These are phyloP conservation scores for Laburnicola sp. DNA, from an alignment of 2,329 filamentous ascomycete genomes.

Conservation along the genomic window DNA sequence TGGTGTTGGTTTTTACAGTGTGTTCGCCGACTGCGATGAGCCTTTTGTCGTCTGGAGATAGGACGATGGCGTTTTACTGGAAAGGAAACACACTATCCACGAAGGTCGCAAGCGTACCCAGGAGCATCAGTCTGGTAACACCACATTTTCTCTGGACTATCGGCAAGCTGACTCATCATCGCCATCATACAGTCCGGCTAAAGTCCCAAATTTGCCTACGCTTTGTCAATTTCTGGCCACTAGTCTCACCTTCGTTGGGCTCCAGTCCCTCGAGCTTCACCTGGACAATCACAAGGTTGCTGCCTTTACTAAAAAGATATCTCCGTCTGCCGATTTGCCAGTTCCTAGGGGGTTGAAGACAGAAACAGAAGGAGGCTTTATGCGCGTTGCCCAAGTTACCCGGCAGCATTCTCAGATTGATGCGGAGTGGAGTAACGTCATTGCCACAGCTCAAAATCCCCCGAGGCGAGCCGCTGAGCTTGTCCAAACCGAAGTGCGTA, in stretches of 20 bases:
- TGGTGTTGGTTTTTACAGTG: conserved; percentile 97
- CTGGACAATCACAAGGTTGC: conserved; percentile 85
- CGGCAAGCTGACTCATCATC: conserved; percentile 68
- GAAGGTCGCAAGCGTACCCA: conserved; percentile 73
- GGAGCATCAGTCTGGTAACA: conserved; percentile 68
- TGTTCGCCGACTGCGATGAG: conserved; percentile 97
- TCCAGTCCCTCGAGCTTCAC: conserved; percentile 85
- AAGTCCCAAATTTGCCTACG: conserved; percentile 81
- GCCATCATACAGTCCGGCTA: conserved; percentile 57
- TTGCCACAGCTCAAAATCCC: conserved; percentile 75
- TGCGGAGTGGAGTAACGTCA: conserved; percentile 81
- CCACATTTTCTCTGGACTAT: conserved; percentile 94
- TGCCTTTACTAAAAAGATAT: conserved; percentile 79
- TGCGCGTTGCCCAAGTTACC: conserved; percentile 81
- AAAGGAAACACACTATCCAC: conserved; percentile 98
- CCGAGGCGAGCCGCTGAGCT: conserved; percentile 39
- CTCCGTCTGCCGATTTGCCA: conserved; percentile 70
- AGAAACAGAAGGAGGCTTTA: conserved; percentile 81
- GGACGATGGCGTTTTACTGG: conserved; percentile 99
- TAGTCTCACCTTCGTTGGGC: conserved; percentile 90
- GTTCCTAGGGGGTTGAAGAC: conserved; percentile 81
- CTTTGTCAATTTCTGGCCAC: conserved; percentile 92
- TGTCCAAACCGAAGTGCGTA: conserved; percentile 42
- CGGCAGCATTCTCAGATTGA: conserved; percentile 90
- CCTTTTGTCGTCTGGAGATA: conserved; percentile 90